A percentile compares a stretch with the other conserved stretches of the same genome.
phyloP scores from a whole-genome alignment of 1,284 basidiomycete species.

The Cryptococcus wingfieldii region DNA sequence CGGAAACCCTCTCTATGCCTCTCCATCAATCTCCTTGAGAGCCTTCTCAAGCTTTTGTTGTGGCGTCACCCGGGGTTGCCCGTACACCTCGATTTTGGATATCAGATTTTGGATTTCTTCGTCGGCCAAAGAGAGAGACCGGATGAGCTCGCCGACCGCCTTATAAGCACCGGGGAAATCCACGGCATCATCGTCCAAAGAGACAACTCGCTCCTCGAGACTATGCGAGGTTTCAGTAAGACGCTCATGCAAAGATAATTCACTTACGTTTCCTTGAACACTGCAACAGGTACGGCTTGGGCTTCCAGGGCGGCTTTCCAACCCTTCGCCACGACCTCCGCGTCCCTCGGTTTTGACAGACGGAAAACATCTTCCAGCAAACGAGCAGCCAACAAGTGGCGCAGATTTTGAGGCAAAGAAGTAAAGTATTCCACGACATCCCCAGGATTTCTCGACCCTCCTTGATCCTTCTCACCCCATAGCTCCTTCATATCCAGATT shows the following conservation, averaged over 20 bases:
- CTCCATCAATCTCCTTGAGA: slow-evolving; percentile 34
- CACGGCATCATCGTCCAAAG: slow-evolving; percentile 79
- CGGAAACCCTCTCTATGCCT: slow-evolving; percentile 10
- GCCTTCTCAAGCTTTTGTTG: slow-evolving; percentile 42
- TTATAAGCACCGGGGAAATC: slow-evolving; percentile 82
- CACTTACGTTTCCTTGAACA: background rate
- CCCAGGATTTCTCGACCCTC: slow-evolving; percentile 44
- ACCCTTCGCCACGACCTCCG: slow-evolving; percentile 62
- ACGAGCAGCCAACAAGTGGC: slow-evolving; percentile 67
- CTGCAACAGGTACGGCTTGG: slow-evolving; percentile 50
- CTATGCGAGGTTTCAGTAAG: slow-evolving; percentile 44
- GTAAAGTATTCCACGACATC: slow-evolving; percentile 63
- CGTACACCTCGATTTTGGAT: slow-evolving; percentile 39
- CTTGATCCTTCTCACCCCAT: slow-evolving; percentile 48
- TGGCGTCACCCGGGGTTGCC: slow-evolving; percentile 39
- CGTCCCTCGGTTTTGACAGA: slow-evolving; percentile 81
- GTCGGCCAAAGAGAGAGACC: slow-evolving; percentile 57
- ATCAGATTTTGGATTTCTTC: slow-evolving; percentile 57
- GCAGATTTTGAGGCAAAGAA: slow-evolving; percentile 51
- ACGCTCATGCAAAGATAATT: background rate
- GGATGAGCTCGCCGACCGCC: slow-evolving; percentile 69
- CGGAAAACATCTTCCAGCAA: slow-evolving; percentile 82
- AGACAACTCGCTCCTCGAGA: slow-evolving; percentile 62
- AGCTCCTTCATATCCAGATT: slow-evolving; percentile 54
- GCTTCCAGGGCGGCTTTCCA: slow-evolving; percentile 57